Conservation (phyloP, 1,139 yeast species). For the Saccharomyces hybrid region DNA sequence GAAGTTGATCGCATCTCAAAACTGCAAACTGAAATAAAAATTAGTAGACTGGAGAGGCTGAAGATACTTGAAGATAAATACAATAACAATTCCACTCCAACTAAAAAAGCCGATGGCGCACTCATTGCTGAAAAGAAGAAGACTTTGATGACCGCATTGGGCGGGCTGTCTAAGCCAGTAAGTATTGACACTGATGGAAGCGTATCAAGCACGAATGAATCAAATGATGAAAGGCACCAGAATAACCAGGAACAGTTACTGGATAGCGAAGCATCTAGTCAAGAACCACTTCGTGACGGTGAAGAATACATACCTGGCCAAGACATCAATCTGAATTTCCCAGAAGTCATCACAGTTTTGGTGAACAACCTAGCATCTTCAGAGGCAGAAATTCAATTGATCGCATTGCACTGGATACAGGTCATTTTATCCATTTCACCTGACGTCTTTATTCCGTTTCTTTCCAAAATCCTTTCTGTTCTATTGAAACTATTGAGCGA, state of each 20-base stretch:
- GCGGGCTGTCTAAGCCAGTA: constrained; percentile 16
- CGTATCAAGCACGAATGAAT: constrained; percentile 8
- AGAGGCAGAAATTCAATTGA: constrained; percentile 71
- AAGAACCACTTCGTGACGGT: constrained; percentile 33
- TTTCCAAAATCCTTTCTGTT: constrained; percentile 51
- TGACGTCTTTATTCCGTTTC: constrained; percentile 57
- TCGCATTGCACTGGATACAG: constrained; percentile 77
- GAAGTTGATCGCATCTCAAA: constrained; percentile 72
- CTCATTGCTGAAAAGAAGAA: constrained; percentile 31
- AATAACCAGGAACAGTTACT: constrained; percentile 7
- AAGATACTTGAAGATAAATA: constrained; percentile 4
- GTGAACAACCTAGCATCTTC: constrained; percentile 68
- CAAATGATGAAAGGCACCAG: constrained; percentile 4
- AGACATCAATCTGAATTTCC: constrained; percentile 73
- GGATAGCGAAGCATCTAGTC: constrained; percentile 8
- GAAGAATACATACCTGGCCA: constrained; percentile 75
- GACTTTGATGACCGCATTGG: constrained; percentile 25
- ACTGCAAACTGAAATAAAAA: constrained; percentile 39
- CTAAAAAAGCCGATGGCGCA: constrained; percentile 26
- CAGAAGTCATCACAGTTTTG: constrained; percentile 70
- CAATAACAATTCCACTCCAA: constrained; percentile 10
- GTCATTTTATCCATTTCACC: constrained; percentile 71
- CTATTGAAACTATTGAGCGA: constrained; percentile 49
- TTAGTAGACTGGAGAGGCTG: constrained; percentile 7
- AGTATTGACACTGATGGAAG: constrained; percentile 8